phyloP scores from a whole-genome alignment of 306 rosid species.

The Lotus japonicus region DNA sequence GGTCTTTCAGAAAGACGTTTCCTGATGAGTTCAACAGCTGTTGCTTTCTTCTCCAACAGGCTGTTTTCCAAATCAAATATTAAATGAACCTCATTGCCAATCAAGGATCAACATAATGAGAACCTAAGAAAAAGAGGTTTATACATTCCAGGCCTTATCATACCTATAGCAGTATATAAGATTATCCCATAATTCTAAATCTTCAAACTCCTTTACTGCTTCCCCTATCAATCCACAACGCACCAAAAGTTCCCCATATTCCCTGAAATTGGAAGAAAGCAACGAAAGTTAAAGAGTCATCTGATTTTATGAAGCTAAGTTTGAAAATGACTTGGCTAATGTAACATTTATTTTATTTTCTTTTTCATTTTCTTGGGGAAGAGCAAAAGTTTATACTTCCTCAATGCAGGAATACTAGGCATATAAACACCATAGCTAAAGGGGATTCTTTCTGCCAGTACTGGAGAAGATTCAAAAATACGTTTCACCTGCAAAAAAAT shows the following conservation, averaged over 20 bases:
- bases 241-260: slow-evolving; percentile 83
- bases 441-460: slow-evolving; percentile 54
- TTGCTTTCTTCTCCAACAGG: slow-evolving; percentile 86
- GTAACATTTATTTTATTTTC: not conserved
- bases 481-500: slow-evolving; percentile 64
- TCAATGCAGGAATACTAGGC: slow-evolving; percentile 76
- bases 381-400: slow-evolving; percentile 53
- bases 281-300: not conserved
- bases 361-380: not conserved
- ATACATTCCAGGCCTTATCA: slow-evolving; percentile 17
- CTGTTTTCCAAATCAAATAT: slow-evolving; percentile 36
- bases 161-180: slow-evolving; percentile 84
- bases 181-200: slow-evolving; percentile 96
- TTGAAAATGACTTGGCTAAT: not conserved
- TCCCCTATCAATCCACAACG: slow-evolving; percentile 92
- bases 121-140: not conserved
- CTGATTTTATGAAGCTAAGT: slow-evolving; percentile 1
- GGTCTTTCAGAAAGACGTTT: slow-evolving; percentile 72
- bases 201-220: slow-evolving; percentile 79
- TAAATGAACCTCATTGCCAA: slow-evolving; percentile 17
- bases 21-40: slow-evolving; percentile 91
- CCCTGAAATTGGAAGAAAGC: slow-evolving; percentile 42
- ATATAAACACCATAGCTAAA: slow-evolving; percentile 54
- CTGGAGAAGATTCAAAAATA: slow-evolving; percentile 53
- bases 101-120: not conserved